A percentile compares a stretch with the other conserved stretches of the same genome.
These are phyloP conservation scores for Patellaria atrata DNA, from an alignment of 495 filamentous ascomycete genomes.

Conservation along the genomic window DNA sequence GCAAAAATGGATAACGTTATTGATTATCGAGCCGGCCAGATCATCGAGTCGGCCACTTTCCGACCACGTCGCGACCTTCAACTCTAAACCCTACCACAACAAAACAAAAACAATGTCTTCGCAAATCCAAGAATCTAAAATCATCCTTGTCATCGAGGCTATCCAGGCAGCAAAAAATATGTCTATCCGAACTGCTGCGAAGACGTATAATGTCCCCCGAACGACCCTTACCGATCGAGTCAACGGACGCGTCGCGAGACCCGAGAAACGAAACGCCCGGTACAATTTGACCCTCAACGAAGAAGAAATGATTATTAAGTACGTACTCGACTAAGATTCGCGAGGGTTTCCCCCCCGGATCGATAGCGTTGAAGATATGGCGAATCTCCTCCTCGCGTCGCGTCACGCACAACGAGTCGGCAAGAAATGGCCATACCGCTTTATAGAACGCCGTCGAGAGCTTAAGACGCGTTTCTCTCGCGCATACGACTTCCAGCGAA, in stretches of 20 bases:
- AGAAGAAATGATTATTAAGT: neutral
- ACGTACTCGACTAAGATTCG: neutral
- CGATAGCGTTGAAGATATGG: neutral
- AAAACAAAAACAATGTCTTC: no score
- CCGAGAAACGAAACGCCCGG: no score
- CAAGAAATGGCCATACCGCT: neutral
- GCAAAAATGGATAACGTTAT: no score
- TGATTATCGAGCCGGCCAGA: no score
- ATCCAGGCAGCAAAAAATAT: neutral
- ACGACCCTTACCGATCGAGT: slow-evolving; percentile 1
- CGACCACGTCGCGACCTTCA: no score
- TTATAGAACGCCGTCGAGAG: slow-evolving; percentile 1
- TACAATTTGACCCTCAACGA: no score
- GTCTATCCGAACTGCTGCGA: neutral
- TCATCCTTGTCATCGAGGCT: neutral
- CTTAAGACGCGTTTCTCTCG: slow-evolving; percentile 6
- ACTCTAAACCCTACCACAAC: no score
- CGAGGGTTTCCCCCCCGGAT: slow-evolving; percentile 1
- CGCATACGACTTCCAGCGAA: slow-evolving; percentile 9
- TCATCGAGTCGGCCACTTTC: no score
- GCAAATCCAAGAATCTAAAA: no score
- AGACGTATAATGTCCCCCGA: slow-evolving; percentile 1
- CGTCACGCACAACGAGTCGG: no score
- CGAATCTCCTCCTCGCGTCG: neutral
- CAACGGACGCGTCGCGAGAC: neutral